Base-by-base conservation (phyloP, 2,329 filamentous ascomycete genomes). In the Trichoderma lentiforme region DNA sequence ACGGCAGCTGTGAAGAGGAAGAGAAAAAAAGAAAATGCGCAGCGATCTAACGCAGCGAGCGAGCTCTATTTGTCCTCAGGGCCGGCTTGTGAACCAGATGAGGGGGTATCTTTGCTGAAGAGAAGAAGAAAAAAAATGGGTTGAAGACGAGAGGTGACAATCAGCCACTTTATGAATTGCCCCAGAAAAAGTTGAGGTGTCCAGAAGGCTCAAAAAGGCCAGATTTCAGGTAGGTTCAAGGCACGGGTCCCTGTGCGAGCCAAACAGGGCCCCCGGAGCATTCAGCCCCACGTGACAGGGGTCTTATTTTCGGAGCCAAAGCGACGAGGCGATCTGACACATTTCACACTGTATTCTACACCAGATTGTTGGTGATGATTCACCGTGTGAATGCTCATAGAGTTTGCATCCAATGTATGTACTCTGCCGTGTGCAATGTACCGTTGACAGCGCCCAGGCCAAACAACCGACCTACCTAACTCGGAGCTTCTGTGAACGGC, bases 181-280 rank as follows among this genome's bases (percentile, higher is more conserved):
- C 69, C 60, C 36, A 61, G 71, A 70, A 71, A 65, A 70, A 60
- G 78, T 81, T 77, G 77, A 84, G 80, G 82, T 85, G 83, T 84
- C 83, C 82, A 83, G 77, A 82, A 79, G 76, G 79, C 77, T 79
- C 64, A 79, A 82, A 84, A 83, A 85, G 83, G 84, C 84, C 84
- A 85, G 82, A 85, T 85, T 84, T 83, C 83, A 84, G 78, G 75
- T 79, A 72, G 24, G 64, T 62, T 72, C 57, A 47, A 62, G 64
- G 39, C 64, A 68, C 71, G 64, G 67, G 66, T 69, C 62, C 70
- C 56, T 71, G 67, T 60, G 57, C 36, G 58, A 58, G 64, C 68
- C 69, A 67, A 62, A 62, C 71, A 71, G 56, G 64, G 65, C 61
- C 71, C 73, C 72, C 68, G 56, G 65, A 56, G 56, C 53, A 24